These are phyloP conservation scores for Isoetes engelmannii DNA, from an alignment of 83 land plant species.

Conservation along the genomic window DNA sequence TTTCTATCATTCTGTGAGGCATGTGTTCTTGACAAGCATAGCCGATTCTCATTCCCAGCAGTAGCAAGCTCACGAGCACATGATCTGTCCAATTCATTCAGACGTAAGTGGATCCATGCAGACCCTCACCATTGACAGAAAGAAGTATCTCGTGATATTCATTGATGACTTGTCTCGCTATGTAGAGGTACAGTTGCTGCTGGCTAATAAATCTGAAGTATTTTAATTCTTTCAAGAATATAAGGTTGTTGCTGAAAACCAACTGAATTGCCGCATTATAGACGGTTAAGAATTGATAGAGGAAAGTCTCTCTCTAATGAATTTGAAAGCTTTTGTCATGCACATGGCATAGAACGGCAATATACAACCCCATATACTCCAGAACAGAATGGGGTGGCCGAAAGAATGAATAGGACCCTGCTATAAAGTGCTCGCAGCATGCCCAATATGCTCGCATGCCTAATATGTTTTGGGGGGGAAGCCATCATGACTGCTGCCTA, in stretches of 20 bases:
- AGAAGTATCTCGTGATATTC: neutral
- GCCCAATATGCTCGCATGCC: neutral
- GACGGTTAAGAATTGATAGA: neutral
- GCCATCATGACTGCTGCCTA: neutral
- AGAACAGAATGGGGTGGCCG: neutral
- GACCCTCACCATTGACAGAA: neutral
- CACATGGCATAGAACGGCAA: neutral
- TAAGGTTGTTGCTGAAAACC: neutral
- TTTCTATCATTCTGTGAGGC: neutral
- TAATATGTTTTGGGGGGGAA: neutral
- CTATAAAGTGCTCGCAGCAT: neutral
- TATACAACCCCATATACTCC: neutral
- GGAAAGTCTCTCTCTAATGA: neutral
- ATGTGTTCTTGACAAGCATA: slow-evolving; percentile 5
- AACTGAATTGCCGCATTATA: neutral
- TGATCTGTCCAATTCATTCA: neutral
- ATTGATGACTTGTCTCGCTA: slow-evolving; percentile 1
- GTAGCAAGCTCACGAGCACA: neutral
- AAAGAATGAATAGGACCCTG: slow-evolving; percentile 1
- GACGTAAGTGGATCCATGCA: neutral
- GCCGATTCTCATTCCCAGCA: neutral
- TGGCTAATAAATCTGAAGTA: neutral
- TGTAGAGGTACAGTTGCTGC: neutral
- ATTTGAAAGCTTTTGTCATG: neutral
- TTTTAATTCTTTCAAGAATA: neutral